A percentile compares a stretch with the other conserved stretches of the same genome.
Conservation (phyloP, 2,329 filamentous ascomycete genomes). For the Rhynchosporium graminicola region DNA sequence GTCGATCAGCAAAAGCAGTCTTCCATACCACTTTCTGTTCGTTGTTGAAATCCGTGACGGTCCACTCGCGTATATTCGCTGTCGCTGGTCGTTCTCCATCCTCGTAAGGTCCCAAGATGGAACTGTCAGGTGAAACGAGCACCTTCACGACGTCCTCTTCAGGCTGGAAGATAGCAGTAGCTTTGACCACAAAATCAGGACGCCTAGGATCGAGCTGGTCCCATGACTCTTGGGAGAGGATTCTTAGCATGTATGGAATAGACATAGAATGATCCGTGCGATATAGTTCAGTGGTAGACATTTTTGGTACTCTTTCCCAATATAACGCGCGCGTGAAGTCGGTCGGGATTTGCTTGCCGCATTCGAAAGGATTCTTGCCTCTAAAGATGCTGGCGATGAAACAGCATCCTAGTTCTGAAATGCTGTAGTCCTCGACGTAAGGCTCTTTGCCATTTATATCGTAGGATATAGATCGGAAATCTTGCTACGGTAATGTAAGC, state of each 20-base stretch:
- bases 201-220: constrained; percentile 3
- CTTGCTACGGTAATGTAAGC: constrained; percentile 13
- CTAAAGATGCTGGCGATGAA: constrained; percentile 33
- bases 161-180: constrained; percentile 1
- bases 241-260: constrained; percentile 11
- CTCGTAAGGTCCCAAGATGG: not conserved
- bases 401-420: constrained; percentile 30
- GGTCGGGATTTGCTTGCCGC: constrained; percentile 13
- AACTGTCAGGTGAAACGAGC: not conserved
- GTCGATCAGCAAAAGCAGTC: not conserved
- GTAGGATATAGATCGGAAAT: constrained; percentile 28
- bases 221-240: constrained; percentile 18
- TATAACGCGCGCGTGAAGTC: constrained; percentile 13
- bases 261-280: constrained; percentile 15
- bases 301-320: not conserved
- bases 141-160: not conserved
- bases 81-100: not conserved
- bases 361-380: constrained; percentile 27
- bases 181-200: not conserved
- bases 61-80: not conserved
- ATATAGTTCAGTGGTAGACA: not conserved
- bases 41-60: not conserved
- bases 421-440: constrained; percentile 27
- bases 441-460: constrained; percentile 25
- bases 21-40: constrained; percentile 5